Evolutionary conservation across 805 yeast species (phyloP), one percentile per base, ranked within the genome.

Genomic region (Starmerella gropengiesseri): DNA sequence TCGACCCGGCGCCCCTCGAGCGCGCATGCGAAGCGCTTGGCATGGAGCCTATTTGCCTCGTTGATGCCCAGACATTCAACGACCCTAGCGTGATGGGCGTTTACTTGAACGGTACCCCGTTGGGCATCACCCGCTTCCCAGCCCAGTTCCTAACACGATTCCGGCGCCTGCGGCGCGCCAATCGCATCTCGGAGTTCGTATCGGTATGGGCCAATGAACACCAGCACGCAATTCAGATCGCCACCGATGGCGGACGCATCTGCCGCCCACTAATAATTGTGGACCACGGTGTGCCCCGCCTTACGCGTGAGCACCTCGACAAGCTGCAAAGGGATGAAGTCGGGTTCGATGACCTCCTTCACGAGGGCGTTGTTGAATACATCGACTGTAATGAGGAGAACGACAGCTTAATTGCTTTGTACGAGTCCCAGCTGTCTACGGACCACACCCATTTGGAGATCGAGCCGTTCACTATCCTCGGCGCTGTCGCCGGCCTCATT

Each of bases 211-310:
- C 85, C 21, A 91, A 91, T 60, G 70, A 77, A 33, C 96, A 91
- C 54, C 97, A 91, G 57, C 67, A 69, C 38, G 94, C 96, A 1
- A 95, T 91, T 35, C 96, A 91, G 59, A 87, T 91, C 56, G 98
- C 98, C 17, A 89, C 98, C 3, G 98, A 91, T 65, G 98, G 98
- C 55, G 98, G 98, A 38, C 75, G 98, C 64, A 86, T 91, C 57
- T 91, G 98, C 71, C 79, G 98, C 53, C 98, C 98, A 3, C 65
- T 89, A 51, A 91, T 91, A 45, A 85, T 91, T 60, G 86, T 89
- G 11, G 78, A 79, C 17, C 69, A 77, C 43, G 37, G 33, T 12
- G 84, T 85, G 44, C 70, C 95, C 1, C 75, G 69, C 45, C 95
- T 91, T 8, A 70, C 68, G 37, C 80, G 79, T 0, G 69, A 74